Evolutionary conservation across 2,329 filamentous ascomycete genomes (phyloP), one percentile per base, ranked within the genome.

Genomic region (Aspergillus sp.): DNA sequence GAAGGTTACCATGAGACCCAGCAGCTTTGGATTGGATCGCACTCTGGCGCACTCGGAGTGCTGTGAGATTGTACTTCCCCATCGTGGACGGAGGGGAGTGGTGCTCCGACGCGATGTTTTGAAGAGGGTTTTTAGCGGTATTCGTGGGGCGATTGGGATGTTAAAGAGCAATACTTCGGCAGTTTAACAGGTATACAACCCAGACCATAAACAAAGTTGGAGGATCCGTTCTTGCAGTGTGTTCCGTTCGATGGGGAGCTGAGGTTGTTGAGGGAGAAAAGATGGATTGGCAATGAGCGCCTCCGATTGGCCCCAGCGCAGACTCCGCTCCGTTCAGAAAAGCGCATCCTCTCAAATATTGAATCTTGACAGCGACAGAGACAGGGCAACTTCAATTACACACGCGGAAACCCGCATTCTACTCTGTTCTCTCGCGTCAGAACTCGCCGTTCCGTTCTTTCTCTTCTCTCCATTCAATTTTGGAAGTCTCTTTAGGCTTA

Each of bases 61-160:
- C 76, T 63, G 76, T 73, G 63, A 80, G 68, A 59, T 79, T 79
- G 67, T 75, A 71, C 68, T 76, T 78, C 62, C 77, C 77, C 77
- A 80, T 80, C 52, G 58, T 62, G 61, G 63, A 56, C 43, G 42
- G 57, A 44, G 39, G 39, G 50, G 22, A 49, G 52, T 39, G 51
- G 51, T 41, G 42, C 36, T 47, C 38, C 13, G 44, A 30, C 48
- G 48, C 52, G 39, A 32, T 54, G 20, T 20, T 12, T 32, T 53
- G 15, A 15, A 43, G 3, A 24, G 34, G 32, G 34, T 8, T 13
- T n/a, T 6, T 26, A 41, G 20, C 43, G 48, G 38, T 12, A 8
- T 7, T 24, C 15, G 24, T 30, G 15, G 13, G 26, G 36, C 17
- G 20, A 30, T 32, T 44, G 22, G 18, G 43, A 18, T 13, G 20